These are phyloP conservation scores for Naumovozyma baii DNA, from an alignment of 805 yeast genomes.

Conservation along the genomic window DNA sequence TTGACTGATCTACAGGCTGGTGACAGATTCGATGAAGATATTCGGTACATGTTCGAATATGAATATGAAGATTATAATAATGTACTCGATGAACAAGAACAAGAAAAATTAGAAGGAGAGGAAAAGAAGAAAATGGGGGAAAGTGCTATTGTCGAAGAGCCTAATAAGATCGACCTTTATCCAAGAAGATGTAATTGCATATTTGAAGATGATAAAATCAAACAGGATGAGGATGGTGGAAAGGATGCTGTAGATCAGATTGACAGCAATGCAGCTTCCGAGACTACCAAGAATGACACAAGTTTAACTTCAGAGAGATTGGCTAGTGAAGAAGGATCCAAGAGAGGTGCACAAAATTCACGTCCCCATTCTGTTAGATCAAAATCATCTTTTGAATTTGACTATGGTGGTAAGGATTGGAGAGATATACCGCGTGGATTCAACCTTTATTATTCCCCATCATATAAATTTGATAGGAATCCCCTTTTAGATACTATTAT, in stretches of 20 bases:
- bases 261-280: not conserved
- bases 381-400: slow-evolving; percentile 37
- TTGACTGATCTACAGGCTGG: slow-evolving; percentile 46
- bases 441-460: slow-evolving; percentile 33
- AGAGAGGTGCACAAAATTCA: not conserved
- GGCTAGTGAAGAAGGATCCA: slow-evolving; percentile 1
- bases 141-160: not conserved
- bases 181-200: slow-evolving; percentile 32
- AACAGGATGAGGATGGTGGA: slow-evolving; percentile 19
- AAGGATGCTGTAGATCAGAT: slow-evolving; percentile 20
- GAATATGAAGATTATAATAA: slow-evolving; percentile 40
- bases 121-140: slow-evolving; percentile 8
- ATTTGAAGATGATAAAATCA: slow-evolving; percentile 29
- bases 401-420: slow-evolving; percentile 59
- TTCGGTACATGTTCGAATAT: slow-evolving; percentile 48
- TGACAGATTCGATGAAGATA: slow-evolving; percentile 63
- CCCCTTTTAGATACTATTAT: slow-evolving; percentile 10
- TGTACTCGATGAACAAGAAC: slow-evolving; percentile 20
- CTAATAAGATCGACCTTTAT: not conserved
- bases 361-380: slow-evolving; percentile 30
- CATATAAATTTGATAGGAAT: slow-evolving; percentile 13
- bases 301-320: too few relatives aligned
- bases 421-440: slow-evolving; percentile 58
- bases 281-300: too few relatives aligned
- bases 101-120: slow-evolving; percentile 2